Base-by-base conservation (phyloP, 1,139 yeast genomes). In the Lodderomyces parapsilosis region DNA sequence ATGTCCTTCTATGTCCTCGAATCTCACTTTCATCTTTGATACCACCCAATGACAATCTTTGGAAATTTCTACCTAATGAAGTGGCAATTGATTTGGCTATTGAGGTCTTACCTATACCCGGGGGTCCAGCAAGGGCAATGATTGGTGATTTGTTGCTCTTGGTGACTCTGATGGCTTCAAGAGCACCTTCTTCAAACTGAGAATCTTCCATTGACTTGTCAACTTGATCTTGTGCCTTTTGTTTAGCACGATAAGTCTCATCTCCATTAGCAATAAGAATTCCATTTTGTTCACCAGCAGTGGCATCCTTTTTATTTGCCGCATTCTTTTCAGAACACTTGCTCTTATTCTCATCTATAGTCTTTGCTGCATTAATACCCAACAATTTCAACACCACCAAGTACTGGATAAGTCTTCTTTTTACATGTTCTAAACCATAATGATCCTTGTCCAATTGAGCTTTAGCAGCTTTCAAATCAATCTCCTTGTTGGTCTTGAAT, bases 61-160 rank as follows among this genome's bases (percentile, higher is more conserved):
- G 95, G 59, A 89, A 87, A 52, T 82, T 80, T 44, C 96, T 74
- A 3, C 86, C 86, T 49, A 90, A 66, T 1, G 95, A 80, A n/a
- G 76, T 71, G 1, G 97, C 96, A 42, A 90, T 81, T 0, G 96
- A 86, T 58, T 83, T 83, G 3, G 96, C 96, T 47, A 90, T 71
- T 2, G 96, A 87, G 0, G 97, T 90, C 60, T 90, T 90, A 33
- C 97, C 97, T 6, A 90, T 96, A 38, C 97, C 97, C 0, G 97
- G 97, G 8, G 97, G 97, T 0, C 97, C 97, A 2, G 90, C 90
- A 46, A 91, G 71, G 63, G 89, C 75, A 38, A 91, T 71, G 40
- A 89, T 88, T 22, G 96, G 93, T 6, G 93, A 76, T 55, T 78
- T 80, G 51, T 72, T 72, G 41, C 60, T 58, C 40, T 61, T 66